These are phyloP conservation scores for Leishmania lainsoni DNA, from an alignment of 208 protist species.

Conservation along the genomic window DNA sequence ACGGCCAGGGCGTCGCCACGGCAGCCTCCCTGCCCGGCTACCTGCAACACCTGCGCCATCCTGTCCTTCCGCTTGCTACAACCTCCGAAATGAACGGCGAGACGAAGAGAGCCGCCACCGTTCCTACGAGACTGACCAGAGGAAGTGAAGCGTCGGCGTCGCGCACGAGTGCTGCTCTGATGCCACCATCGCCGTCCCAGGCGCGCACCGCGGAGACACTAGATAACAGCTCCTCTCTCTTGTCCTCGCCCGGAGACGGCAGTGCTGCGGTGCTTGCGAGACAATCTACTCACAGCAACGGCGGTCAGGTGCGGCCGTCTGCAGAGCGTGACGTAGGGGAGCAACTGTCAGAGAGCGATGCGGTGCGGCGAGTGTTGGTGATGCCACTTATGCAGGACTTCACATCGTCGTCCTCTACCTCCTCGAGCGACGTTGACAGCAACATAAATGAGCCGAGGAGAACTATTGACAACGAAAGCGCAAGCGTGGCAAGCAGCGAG, in stretches of 20 bases:
- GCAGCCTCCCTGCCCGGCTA: neutral
- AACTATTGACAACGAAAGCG: neutral
- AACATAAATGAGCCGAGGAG: neutral
- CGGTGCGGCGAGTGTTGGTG: neutral
- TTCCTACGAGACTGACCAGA: slow-evolving; percentile 8
- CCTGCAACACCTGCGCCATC: neutral
- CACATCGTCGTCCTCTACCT: neutral
- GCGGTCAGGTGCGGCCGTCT: neutral
- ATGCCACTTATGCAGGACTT: neutral
- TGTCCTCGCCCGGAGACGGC: neutral
- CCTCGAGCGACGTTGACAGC: neutral
- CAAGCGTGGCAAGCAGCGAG: neutral
- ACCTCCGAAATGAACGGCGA: slow-evolving; percentile 18
- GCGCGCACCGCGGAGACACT: neutral
- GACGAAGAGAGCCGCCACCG: slow-evolving; percentile 18
- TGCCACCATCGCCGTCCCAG: slow-evolving; percentile 36
- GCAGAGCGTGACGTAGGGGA: neutral
- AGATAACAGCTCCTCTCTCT: neutral
- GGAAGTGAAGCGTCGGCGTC: slow-evolving; percentile 13
- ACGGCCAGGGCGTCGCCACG: neutral
- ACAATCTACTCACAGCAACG: too few relatives aligned
- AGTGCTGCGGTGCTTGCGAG: neutral
- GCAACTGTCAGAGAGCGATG: neutral
- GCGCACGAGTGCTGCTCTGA: slow-evolving; percentile 16
- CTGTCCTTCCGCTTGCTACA: neutral